Evolutionary conservation across 2,329 filamentous ascomycete genomes (phyloP), one percentile per base, ranked within the genome.

Genomic region (Esteya vermicola): DNA sequence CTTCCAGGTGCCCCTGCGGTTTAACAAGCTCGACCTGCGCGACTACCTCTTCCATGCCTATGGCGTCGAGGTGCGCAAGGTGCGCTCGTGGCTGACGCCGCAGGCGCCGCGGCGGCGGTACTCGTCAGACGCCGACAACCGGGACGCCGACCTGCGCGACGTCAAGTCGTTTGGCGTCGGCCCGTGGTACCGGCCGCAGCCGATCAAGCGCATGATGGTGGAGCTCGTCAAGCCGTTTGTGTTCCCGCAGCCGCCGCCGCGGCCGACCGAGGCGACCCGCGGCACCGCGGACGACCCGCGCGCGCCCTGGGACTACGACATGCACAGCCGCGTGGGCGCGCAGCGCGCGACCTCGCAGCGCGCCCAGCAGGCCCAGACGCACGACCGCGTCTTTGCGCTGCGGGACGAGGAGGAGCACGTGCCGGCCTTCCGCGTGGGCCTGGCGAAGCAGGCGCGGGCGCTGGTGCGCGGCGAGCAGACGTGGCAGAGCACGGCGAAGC

Each of bases 1-100:
- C 52, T 98, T 98, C 74, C 71, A 80, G 53, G 89, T 95, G 25
- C 91, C 91, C 10, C 72, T 96, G 51, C 78, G 75, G 52, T 86
- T 95, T 69, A 93, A 85, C 69, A 98, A 98, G 65, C 80, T 96
- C 60, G 91, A 98, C 59, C 65, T 98, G 32, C 84, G 86, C 59
- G 88, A 95, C 65, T 98, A 96, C 66, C 79, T 98, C 46, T 83
- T 75, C 65, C 78, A 93, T 59, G 73, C 74, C 33, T 98, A 98
- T 68, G 70, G 72, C 45, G 78, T 96, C 45, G 71, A 78, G 47
- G 75, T 80, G 40, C 64, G 75, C 39, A 68, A 68, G 48, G 77
- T 96, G 46, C 82, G 89, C 45, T 86, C 83, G 39, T 89, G 75
- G 54, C 74, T 96, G 54, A 78, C 83, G 52, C 75, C 80, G 60